Percentiles rank a stretch among this genome's conserved stretches.
These are phyloP conservation scores for Solanum piurae DNA, from an alignment of 257 asterid species.

Conservation along the genomic window DNA sequence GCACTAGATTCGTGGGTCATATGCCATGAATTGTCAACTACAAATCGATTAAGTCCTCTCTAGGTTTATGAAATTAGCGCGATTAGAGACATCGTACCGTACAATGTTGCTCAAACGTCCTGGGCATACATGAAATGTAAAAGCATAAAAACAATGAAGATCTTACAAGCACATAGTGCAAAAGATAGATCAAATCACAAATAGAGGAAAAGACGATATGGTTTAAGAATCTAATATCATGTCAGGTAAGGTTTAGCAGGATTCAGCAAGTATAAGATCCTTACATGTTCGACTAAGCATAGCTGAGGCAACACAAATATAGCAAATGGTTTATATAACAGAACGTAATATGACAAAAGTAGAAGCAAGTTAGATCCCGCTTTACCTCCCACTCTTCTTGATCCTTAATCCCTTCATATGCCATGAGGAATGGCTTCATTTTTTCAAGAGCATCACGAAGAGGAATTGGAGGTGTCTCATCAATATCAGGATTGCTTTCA, in stretches of 20 bases:
- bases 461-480: constrained; percentile 72
- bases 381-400: constrained; percentile 98
- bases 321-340: background rate
- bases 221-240: background rate
- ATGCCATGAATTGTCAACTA: background rate
- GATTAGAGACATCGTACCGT: background rate
- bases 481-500: constrained; percentile 77
- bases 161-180: background rate
- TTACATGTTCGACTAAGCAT: background rate
- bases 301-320: background rate
- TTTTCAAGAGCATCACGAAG: constrained; percentile 81
- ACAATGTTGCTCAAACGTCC: background rate
- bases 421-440: constrained; percentile 83
- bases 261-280: background rate
- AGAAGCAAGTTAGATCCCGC: background rate
- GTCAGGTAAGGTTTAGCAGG: background rate
- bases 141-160: background rate
- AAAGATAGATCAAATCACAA: background rate
- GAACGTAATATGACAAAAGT: background rate
- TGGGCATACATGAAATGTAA: background rate
- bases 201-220: background rate
- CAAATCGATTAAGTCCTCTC: background rate
- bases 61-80: background rate
- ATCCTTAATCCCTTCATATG: constrained; percentile 60
- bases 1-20: background rate